Evolutionary conservation across 306 rosid species (phyloP).

Genomic region (Quillaja saponaria): DNA sequence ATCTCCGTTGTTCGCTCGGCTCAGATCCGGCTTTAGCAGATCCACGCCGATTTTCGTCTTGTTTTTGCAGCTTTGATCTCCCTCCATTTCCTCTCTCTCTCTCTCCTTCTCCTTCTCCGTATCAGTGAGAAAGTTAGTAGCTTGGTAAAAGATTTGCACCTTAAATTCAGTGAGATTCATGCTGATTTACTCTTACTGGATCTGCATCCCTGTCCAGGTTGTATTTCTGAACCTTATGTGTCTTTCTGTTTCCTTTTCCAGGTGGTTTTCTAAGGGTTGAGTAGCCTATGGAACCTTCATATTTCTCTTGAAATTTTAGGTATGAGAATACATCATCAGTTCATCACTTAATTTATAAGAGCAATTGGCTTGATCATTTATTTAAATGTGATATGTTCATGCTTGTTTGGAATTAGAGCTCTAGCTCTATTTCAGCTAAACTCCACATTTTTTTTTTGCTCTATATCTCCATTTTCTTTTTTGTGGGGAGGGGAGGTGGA

Average conservation of each 20-base stretch:
- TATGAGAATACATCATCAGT: slow-evolving; percentile 20
- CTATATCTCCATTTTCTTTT: not conserved
- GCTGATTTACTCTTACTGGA: not conserved
- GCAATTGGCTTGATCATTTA: not conserved
- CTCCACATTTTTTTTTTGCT: not conserved
- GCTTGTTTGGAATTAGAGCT: not conserved
- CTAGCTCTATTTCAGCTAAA: not conserved
- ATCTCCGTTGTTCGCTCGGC: slow-evolving; percentile 36
- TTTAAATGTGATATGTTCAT: not conserved
- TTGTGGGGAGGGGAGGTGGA: not conserved
- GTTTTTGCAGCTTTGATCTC: slow-evolving; percentile 35
- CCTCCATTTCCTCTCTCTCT: slow-evolving; percentile 19
- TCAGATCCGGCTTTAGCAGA: slow-evolving; percentile 40
- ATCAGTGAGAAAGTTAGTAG: slow-evolving; percentile 35
- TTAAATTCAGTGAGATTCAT: slow-evolving; percentile 4
- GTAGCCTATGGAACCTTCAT: not conserved
- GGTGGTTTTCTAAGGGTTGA: not conserved
- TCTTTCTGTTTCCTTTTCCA: not conserved
- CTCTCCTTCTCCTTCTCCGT: slow-evolving; percentile 34
- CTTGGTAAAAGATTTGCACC: slow-evolving; percentile 24
- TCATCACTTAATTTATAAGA: too few species aligned
- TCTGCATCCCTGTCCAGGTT: not conserved
- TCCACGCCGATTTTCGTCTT: slow-evolving; percentile 47
- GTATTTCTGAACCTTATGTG: not conserved
- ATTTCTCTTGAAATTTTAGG: slow-evolving; percentile 37